phyloP scores from a whole-genome alignment of 2,329 filamentous ascomycete genomes.

The Diaporthe batatas region DNA sequence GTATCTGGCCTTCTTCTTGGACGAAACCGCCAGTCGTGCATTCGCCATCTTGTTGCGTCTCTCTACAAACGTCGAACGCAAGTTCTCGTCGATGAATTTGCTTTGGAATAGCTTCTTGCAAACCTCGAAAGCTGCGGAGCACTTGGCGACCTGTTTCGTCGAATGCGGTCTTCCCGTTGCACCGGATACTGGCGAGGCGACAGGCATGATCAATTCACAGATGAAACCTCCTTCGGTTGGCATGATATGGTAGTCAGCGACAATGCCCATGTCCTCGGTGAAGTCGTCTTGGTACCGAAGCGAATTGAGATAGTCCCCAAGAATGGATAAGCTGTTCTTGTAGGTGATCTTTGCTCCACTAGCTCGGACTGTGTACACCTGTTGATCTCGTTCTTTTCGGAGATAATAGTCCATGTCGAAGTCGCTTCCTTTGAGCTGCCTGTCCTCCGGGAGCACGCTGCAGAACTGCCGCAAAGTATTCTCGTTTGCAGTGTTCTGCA shows the following conservation, averaged over 20 bases:
- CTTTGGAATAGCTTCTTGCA: slow-evolving; percentile 78
- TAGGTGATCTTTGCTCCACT: slow-evolving; percentile 87
- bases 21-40: slow-evolving; percentile 83
- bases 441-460: slow-evolving; percentile 78
- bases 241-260: slow-evolving; percentile 73
- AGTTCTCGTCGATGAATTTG: slow-evolving; percentile 77
- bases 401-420: slow-evolving; percentile 69
- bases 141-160: slow-evolving; percentile 85
- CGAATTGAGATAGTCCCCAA: slow-evolving; percentile 80
- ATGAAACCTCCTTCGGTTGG: slow-evolving; percentile 71
- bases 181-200: slow-evolving; percentile 77
- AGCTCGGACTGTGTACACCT: slow-evolving; percentile 69
- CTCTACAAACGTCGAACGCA: slow-evolving; percentile 81
- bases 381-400: slow-evolving; percentile 61
- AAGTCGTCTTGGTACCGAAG: slow-evolving; percentile 64
- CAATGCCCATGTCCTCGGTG: slow-evolving; percentile 44
- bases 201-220: slow-evolving; percentile 85
- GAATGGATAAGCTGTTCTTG: slow-evolving; percentile 76
- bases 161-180: slow-evolving; percentile 72
- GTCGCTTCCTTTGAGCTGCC: slow-evolving; percentile 73
- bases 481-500: slow-evolving; percentile 73
- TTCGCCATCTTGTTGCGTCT: slow-evolving; percentile 87
- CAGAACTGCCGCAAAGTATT: slow-evolving; percentile 81
- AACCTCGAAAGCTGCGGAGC: slow-evolving; percentile 88
- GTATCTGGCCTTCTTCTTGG: slow-evolving; percentile 81